Evolutionary conservation across 768 basidiomycete genomes (phyloP), one percentile per base, ranked within the genome.

Genomic region (Hygrophoropsis aurantiaca): DNA sequence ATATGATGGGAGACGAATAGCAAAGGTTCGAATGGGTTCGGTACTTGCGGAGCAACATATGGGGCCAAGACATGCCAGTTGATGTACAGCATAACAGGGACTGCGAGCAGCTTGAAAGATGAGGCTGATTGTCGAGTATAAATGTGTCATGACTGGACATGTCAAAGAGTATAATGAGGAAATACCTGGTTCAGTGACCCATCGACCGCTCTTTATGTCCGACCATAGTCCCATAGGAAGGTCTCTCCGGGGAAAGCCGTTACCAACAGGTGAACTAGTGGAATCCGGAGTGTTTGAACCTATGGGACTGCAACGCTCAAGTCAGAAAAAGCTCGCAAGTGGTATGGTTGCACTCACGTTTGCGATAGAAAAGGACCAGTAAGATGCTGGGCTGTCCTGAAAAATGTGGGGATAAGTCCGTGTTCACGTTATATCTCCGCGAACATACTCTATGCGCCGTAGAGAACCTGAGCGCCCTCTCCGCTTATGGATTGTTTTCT

Each of bases 101-200:
- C 44, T 26, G 81, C 52, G 26, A 92, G 74, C 18, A 94, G 60
- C 51, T 84, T 84, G 63, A 90, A 66, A 1, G 91, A 80, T 5
- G 80, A 77, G 11, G 62, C 87, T 89, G 53, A 11, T 19, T 16
- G 43, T 23, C 6, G n/a, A n/a, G 41, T 20, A 8, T 26, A 11
- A 47, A 26, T 46, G 47, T 2, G 16, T n/a, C 15, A 33, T 20
- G 33, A 18, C 18, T n/a, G 23, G 35, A 5, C 19, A 43, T 2
- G 39, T 11, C 25, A 1, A 11, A 36, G 45, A 34, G 13, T 3
- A 2, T 20, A 46, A 2, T 18, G 21, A 16, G 2, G 10, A 73
- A 78, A 45, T 41, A 87, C 91, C 62, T 7, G 92, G 91, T 18
- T 87, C 73, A 15, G 86, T 65, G 46, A 84, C 82, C 93, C 93